These are phyloP conservation scores for Microthlaspi erraticum DNA, from an alignment of 345 rosid genomes.

Conservation along the genomic window DNA sequence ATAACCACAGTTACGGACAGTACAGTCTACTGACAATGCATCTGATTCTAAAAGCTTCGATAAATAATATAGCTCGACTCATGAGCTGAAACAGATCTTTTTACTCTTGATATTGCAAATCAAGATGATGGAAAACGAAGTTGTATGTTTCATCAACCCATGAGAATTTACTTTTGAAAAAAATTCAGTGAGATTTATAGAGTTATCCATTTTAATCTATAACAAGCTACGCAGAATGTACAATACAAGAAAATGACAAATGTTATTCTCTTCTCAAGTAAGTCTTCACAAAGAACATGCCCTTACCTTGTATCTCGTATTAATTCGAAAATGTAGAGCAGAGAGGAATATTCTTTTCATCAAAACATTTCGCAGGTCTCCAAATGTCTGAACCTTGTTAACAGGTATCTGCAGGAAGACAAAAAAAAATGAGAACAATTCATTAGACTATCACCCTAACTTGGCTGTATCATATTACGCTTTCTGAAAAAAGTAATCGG, in stretches of 20 bases:
- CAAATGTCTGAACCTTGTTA: constrained; percentile 80
- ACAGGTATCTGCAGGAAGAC: constrained; percentile 86
- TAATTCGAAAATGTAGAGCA: constrained; percentile 97
- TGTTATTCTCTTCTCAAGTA: not conserved
- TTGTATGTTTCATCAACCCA: not conserved
- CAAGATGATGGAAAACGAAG: not conserved
- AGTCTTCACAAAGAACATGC: constrained; percentile 1
- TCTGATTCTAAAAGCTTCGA: not conserved
- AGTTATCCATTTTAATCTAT: not conserved
- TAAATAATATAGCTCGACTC: constrained; percentile 14
- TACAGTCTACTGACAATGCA: constrained; percentile 7
- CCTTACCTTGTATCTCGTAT: constrained; percentile 94
- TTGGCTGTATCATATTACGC: constrained; percentile 11
- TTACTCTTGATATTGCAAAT: not conserved
- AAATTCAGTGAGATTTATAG: not conserved
- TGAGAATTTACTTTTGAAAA: not conserved
- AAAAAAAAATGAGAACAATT: constrained; percentile 8
- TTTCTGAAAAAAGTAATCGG: not conserved
- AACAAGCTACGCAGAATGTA: not conserved
- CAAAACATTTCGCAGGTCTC: constrained; percentile 90
- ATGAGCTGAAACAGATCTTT: not conserved
- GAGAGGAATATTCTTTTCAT: constrained; percentile 99
- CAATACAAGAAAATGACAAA: not conserved
- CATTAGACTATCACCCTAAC: constrained; percentile 18
- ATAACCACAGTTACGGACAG: constrained; percentile 39